Conservation (phyloP, 2,329 filamentous ascomycete genomes). For the Domatiomyces globalis region DNA sequence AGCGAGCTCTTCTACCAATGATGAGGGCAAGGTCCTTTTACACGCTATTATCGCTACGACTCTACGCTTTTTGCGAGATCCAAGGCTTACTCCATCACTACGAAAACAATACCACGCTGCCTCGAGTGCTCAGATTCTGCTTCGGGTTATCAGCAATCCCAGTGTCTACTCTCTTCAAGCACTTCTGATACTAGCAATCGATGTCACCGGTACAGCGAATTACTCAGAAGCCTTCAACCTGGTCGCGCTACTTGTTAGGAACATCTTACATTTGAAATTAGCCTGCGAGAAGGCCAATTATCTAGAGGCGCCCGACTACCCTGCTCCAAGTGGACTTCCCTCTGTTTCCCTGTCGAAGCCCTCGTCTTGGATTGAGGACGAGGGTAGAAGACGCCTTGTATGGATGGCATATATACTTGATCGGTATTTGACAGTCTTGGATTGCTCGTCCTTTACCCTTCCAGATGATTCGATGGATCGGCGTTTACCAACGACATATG, state of each 20-base stretch:
- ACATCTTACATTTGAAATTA: slow-evolving; percentile 74
- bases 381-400: slow-evolving; percentile 68
- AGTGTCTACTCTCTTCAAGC: slow-evolving; percentile 79
- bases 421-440: slow-evolving; percentile 77
- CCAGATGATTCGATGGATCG: slow-evolving; percentile 83
- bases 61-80: slow-evolving; percentile 67
- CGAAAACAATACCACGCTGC: slow-evolving; percentile 61
- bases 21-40: slow-evolving; percentile 61
- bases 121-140: slow-evolving; percentile 71
- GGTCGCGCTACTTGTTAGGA: slow-evolving; percentile 72
- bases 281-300: slow-evolving; percentile 71
- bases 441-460: slow-evolving; percentile 80
- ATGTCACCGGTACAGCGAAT: slow-evolving; percentile 73
- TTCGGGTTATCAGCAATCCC: slow-evolving; percentile 79
- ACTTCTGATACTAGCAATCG: slow-evolving; percentile 70
- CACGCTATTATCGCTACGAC: slow-evolving; percentile 72
- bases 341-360: slow-evolving; percentile 66
- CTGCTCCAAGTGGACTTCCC: too few species aligned
- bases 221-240: slow-evolving; percentile 87
- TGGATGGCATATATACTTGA: slow-evolving; percentile 93
- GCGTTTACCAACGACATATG: slow-evolving; percentile 71
- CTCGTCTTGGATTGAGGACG: slow-evolving; percentile 76
- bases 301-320: slow-evolving; percentile 58
- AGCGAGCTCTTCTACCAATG: slow-evolving; percentile 23
- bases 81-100: slow-evolving; percentile 56